Conservation (phyloP, 805 yeast species). For the Candida coquimbonensis region DNA sequence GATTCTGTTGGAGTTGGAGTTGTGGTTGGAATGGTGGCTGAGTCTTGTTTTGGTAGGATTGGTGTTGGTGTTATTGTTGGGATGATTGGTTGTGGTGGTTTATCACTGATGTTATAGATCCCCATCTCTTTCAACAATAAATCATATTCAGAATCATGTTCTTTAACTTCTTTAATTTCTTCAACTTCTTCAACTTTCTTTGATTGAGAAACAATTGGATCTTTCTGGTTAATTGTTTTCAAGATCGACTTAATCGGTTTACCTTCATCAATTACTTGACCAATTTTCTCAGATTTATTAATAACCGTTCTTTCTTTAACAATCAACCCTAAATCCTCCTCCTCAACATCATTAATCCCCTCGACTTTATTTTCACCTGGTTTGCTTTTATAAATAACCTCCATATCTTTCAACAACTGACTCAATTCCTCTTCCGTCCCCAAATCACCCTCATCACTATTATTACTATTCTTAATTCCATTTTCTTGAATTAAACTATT, state of each 20-base stretch:
- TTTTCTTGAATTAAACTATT: no score
- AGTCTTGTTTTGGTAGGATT: no score
- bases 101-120: conserved; percentile 5
- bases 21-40: no score
- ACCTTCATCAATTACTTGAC: not conserved
- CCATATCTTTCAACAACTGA: conserved; percentile 21
- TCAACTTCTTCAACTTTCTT: not conserved
- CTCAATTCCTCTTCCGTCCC: conserved; percentile 25
- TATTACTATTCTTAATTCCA: no score
- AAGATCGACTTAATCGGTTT: conserved; percentile 1
- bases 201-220: not conserved
- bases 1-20: no score
- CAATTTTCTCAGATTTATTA: not conserved
- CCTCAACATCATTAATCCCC: conserved; percentile 1
- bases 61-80: no score
- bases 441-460: not conserved
- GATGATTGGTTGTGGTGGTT: no score
- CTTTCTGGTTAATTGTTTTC: not conserved
- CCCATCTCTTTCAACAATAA: conserved; percentile 12
- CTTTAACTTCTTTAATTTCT: not conserved
- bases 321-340: conserved; percentile 1
- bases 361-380: conserved; percentile 2
- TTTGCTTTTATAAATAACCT: conserved; percentile 6
- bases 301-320: conserved; percentile 5
- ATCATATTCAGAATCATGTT: not conserved